Base-by-base conservation (phyloP, 2,329 filamentous ascomycete genomes). In the Podosphaera xanthii region DNA sequence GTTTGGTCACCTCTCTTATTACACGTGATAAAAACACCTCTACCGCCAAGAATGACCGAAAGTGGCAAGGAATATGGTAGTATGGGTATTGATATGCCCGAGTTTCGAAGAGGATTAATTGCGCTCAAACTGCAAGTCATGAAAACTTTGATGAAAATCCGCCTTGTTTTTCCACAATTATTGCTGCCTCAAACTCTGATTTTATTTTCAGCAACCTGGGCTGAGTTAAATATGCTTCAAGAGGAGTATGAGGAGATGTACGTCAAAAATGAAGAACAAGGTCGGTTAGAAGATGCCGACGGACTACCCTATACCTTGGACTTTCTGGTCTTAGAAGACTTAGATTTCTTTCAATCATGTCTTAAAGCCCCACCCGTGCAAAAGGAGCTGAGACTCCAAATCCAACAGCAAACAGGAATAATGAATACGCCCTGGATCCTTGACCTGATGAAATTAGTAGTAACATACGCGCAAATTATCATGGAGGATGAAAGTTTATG, bases 261-360 rank as follows among this genome's bases (percentile, higher is more conserved):
- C 71, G 87, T 97, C 64, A 78, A 86, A 59, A 83, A 87, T 63
- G 87, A 91, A 65, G 81, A 85, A 53, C 90, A 97, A 71, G 87
- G 89, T 59, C 82, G 91, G 44, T 73, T 97, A 40, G 90, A 95
- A 70, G 90, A 96, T 69, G 81, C 86, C 2, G 91, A 98, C 69
- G 83, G 83, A 49, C 76, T 98, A n/a, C 89, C 91, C 0, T 96
- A 94, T 71, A 95, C 90, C 0, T 76, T 98, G 33, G 92, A 98
- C 71, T 92, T 94, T 67, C 77, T 98, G 58, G 82, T 97, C 2
- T 75, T 97, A 6, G 92, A 98, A 70, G 90, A 97, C 70, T 76
- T 98, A 33, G 92, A 98, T 71, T 90, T 97, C 67, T 80, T 98
- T 69, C 92, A 95, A 71, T 84, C 89, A 60, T 90, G 90, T 70